phyloP scores from a whole-genome alignment of 2,329 filamentous ascomycete genomes.

The Xylariomycetidae sp. region DNA sequence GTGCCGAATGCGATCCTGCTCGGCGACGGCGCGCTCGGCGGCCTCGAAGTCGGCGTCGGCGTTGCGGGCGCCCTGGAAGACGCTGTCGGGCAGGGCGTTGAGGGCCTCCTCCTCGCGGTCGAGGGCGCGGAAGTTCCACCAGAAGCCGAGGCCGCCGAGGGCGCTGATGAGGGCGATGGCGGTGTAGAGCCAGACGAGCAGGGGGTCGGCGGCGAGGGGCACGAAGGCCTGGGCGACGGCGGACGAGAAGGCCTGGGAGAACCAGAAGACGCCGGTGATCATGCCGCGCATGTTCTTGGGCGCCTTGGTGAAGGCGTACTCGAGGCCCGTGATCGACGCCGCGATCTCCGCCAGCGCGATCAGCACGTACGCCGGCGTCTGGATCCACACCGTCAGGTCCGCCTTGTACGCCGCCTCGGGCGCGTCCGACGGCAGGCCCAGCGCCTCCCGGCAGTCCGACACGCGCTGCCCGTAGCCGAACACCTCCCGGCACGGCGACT shows the following conservation, averaged over 20 bases:
- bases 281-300: conserved; percentile 73
- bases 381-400: conserved; percentile 60
- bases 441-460: conserved; percentile 22
- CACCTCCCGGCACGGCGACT: conserved; percentile 56
- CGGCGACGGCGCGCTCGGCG: conserved; percentile 16
- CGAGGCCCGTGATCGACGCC: conserved; percentile 53
- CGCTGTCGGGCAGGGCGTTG: conserved; percentile 47
- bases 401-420: conserved; percentile 22
- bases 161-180: conserved; percentile 62
- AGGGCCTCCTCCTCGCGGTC: conserved; percentile 63
- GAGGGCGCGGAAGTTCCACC: conserved; percentile 57
- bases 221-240: conserved; percentile 64
- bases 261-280: conserved; percentile 63
- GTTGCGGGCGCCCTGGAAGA: conserved; percentile 24
- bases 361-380: conserved; percentile 46
- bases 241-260: conserved; percentile 64
- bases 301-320: conserved; percentile 74
- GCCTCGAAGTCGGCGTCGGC: conserved; percentile 20
- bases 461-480: conserved; percentile 51
- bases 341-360: conserved; percentile 46
- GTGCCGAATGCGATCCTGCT: conserved; percentile 21
- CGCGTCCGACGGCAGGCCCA: conserved; percentile 8
- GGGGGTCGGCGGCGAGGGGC: conserved; percentile 53
- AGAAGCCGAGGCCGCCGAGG: conserved; percentile 62
- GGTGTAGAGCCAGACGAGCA: conserved; percentile 71